Percentiles rank a stretch among this genome's conserved stretches.
phyloP scores from a whole-genome alignment of 805 yeast genomes.

The Blastobotrys terrestris region DNA sequence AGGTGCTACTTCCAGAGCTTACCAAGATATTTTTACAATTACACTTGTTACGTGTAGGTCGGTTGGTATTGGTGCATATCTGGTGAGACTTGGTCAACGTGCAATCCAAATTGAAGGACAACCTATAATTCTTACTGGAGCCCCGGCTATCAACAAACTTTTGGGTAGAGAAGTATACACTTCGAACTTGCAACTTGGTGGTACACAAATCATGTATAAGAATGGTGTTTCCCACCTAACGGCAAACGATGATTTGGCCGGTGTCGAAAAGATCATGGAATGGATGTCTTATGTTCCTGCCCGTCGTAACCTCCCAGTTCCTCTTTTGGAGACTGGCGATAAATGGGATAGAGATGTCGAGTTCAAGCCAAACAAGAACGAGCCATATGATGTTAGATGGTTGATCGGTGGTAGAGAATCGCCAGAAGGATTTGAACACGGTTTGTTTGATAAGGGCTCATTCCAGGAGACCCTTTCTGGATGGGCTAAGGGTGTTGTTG shows the following conservation, averaged over 20 bases:
- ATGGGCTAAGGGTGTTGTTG: conserved; percentile 98
- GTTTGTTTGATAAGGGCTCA: conserved; percentile 87
- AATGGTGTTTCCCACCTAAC: conserved; percentile 98
- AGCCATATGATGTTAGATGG: conserved; percentile 88
- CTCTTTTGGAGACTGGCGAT: conserved; percentile 71
- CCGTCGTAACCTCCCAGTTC: conserved; percentile 82
- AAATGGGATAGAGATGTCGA: conserved; percentile 92
- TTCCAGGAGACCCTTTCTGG: conserved; percentile 96
- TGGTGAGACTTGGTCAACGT: conserved; percentile 97
- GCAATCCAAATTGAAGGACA: conserved; percentile 98
- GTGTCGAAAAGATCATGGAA: conserved; percentile 87
- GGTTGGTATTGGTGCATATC: conserved; percentile 99
- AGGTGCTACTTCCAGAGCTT: conserved; percentile 96
- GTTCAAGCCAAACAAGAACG: conserved; percentile 63
- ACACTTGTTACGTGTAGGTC: conserved; percentile 99
- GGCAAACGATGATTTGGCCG: conserved; percentile 94
- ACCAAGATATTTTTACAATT: conserved; percentile 93
- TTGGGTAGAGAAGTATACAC: conserved; percentile 96
- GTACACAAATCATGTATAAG: conserved; percentile 97
- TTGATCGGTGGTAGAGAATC: conserved; percentile 77
- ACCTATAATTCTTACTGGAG: conserved; percentile 98
- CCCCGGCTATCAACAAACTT: conserved; percentile 95
- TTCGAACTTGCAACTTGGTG: conserved; percentile 96
- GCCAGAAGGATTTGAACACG: conserved; percentile 73
- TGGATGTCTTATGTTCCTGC: conserved; percentile 97